Percentiles rank a stretch among this genome's conserved stretches.
phyloP scores from a whole-genome alignment of 192 early-diverging fungal species.

The Funneliformis geosporum region DNA sequence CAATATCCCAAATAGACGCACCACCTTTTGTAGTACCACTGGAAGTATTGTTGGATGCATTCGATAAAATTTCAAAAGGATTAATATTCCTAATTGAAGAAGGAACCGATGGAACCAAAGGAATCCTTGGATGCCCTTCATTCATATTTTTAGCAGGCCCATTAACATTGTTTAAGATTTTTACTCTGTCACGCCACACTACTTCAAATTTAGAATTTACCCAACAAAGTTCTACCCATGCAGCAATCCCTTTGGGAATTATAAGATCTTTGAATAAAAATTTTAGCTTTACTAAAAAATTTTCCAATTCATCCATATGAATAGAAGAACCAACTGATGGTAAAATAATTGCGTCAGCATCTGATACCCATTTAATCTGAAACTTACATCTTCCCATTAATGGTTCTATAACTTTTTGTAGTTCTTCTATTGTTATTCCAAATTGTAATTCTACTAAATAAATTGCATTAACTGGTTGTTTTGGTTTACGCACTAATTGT shows the following conservation, averaged over 20 bases:
- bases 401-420: slow-evolving; percentile 51
- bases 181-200: slow-evolving; percentile 36
- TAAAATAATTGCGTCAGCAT: slow-evolving; percentile 53
- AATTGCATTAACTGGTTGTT: slow-evolving; percentile 62
- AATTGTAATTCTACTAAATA: slow-evolving; percentile 53
- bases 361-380: slow-evolving; percentile 51
- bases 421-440: slow-evolving; percentile 51
- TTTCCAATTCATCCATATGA: slow-evolving; percentile 55
- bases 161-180: not conserved
- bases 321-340: slow-evolving; percentile 45
- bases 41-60: not conserved
- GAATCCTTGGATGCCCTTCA: not conserved
- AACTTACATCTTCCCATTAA: not conserved
- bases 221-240: slow-evolving; percentile 56
- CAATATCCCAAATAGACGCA: not conserved
- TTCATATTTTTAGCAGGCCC: not conserved
- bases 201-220: slow-evolving; percentile 54
- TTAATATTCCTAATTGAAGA: not conserved
- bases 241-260: slow-evolving; percentile 38
- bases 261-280: slow-evolving; percentile 41
- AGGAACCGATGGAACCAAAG: not conserved
- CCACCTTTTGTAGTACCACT: not conserved
- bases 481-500: slow-evolving; percentile 41
- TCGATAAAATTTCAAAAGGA: slow-evolving; percentile 4
- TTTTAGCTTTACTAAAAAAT: slow-evolving; percentile 45